phyloP scores from a whole-genome alignment of 192 early-diverging fungal genomes.

The Neocallimastix lanati region DNA sequence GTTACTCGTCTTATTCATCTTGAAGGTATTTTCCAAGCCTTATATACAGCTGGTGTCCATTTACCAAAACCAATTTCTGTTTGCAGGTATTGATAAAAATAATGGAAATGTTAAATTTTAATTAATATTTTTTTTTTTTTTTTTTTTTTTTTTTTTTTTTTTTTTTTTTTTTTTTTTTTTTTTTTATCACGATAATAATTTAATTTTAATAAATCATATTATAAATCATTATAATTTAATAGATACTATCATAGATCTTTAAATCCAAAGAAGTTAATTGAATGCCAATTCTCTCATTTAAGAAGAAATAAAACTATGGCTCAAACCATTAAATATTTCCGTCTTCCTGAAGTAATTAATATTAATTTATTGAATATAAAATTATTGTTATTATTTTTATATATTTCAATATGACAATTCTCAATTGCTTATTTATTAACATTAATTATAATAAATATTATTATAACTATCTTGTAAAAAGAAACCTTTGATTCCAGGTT shows the following conservation, averaged over 20 bases:
- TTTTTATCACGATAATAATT: too few species aligned
- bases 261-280: conserved; percentile 86
- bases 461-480: too few species aligned
- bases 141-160: too few species aligned
- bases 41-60: conserved; percentile 86
- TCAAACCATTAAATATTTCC: conserved; percentile 49
- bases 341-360: conserved; percentile 27
- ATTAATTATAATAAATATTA: too few species aligned
- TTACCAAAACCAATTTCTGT: conserved; percentile 77
- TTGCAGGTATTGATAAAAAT: conserved; percentile 18
- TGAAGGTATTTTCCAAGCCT: conserved; percentile 89
- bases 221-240: conserved; percentile 2
- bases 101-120: too few species aligned
- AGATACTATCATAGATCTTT: conserved; percentile 88
- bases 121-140: too few species aligned
- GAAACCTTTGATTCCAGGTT: conserved; percentile 36
- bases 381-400: too few species aligned
- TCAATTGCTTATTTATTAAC: too few species aligned
- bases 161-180: too few species aligned
- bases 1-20: conserved; percentile 83
- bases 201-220: too few species aligned
- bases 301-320: conserved; percentile 52
- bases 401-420: too few species aligned
- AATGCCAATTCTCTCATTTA: conserved; percentile 74
- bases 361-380: too few species aligned